phyloP scores from a whole-genome alignment of 2,329 filamentous ascomycete species.

The Xylaria sp. region DNA sequence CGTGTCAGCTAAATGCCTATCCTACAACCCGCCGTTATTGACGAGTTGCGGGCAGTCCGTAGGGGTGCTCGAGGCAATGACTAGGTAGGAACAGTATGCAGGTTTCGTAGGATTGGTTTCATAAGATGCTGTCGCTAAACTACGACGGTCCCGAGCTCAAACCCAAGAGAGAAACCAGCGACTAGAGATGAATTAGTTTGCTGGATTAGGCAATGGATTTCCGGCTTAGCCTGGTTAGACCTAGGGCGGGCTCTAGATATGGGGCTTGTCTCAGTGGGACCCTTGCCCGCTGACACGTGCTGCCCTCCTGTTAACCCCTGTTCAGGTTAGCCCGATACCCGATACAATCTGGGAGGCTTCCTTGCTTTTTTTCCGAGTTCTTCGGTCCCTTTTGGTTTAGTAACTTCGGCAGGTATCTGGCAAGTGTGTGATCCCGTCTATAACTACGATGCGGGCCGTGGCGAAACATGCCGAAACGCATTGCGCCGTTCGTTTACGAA shows the following conservation, averaged over 20 bases:
- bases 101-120: constrained; percentile 13
- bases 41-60: background rate
- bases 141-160: constrained; percentile 12
- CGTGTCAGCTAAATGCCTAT: no score
- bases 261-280: constrained; percentile 11
- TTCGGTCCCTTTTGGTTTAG: no score
- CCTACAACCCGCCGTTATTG: no score
- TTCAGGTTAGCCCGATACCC: background rate
- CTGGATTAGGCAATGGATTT: constrained; percentile 6
- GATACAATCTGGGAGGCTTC: no score
- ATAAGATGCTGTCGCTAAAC: background rate
- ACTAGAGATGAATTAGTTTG: no score
- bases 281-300: background rate
- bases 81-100: background rate
- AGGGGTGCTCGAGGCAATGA: background rate
- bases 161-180: background rate
- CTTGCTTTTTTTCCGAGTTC: no score
- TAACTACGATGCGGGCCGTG: background rate
- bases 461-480: background rate
- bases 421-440: background rate
- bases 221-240: no score
- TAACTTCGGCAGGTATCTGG: background rate
- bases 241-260: no score
- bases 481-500: background rate
- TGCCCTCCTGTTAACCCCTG: background rate